A percentile compares a stretch with the other conserved stretches of the same genome.
These are phyloP conservation scores for Lactifluus rugatus DNA, from an alignment of 768 basidiomycete species.

Conservation along the genomic window DNA sequence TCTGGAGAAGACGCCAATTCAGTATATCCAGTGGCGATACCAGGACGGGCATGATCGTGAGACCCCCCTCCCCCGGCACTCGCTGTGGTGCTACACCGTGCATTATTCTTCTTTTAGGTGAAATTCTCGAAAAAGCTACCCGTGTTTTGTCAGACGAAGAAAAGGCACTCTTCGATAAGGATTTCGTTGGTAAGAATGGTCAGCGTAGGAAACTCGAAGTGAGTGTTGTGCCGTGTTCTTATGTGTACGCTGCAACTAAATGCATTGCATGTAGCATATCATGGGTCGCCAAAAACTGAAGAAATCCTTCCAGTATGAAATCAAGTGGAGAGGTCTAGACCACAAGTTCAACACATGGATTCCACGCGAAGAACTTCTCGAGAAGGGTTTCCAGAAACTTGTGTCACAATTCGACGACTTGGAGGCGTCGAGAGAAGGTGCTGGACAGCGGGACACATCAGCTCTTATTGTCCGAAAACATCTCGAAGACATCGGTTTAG, in stretches of 20 bases:
- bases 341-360: constrained; percentile 90
- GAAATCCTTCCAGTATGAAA: constrained; percentile 89
- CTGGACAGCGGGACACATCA: constrained; percentile 81
- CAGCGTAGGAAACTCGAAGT: constrained; percentile 88
- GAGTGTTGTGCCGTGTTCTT: constrained; percentile 16
- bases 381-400: constrained; percentile 81
- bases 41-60: constrained; percentile 95
- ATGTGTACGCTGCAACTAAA: constrained; percentile 8
- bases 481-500: constrained; percentile 89
- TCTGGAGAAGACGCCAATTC: constrained; percentile 91
- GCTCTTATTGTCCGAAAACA: constrained; percentile 79
- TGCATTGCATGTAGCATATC: constrained; percentile 42
- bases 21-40: constrained; percentile 98
- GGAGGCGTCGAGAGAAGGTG: constrained; percentile 91
- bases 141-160: constrained; percentile 88
- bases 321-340: constrained; percentile 77
- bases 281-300: constrained; percentile 97
- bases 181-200: constrained; percentile 88
- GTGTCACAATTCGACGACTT: constrained; percentile 95
- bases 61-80: constrained; percentile 24
- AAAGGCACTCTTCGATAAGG: constrained; percentile 62
- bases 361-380: constrained; percentile 73
- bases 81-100: constrained; percentile 8
- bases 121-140: constrained; percentile 84
- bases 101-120: constrained; percentile 38